These are phyloP conservation scores for Talinum fruticosum DNA, from an alignment of 148 eudicot species.

Conservation along the genomic window DNA sequence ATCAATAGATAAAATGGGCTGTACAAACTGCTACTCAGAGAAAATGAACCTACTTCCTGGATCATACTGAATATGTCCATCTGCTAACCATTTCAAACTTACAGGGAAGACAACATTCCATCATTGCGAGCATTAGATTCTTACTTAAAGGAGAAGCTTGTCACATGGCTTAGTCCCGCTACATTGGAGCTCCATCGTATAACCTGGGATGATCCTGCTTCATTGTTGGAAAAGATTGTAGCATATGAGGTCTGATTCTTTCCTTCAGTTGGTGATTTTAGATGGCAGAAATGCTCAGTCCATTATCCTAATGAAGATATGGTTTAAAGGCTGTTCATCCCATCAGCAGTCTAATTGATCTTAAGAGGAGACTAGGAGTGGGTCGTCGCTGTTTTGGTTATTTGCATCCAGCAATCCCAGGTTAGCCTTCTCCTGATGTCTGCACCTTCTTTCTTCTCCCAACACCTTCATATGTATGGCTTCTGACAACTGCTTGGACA, in stretches of 20 bases:
- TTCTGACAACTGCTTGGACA: neutral
- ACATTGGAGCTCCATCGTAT: constrained; percentile 80
- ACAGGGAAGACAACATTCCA: constrained; percentile 72
- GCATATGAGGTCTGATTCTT: constrained; percentile 68
- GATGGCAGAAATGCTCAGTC: constrained; percentile 12
- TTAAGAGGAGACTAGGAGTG: constrained; percentile 88
- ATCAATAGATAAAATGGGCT: neutral
- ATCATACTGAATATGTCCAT: neutral
- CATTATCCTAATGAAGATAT: constrained; percentile 22
- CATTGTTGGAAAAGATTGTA: constrained; percentile 91
- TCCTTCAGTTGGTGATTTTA: constrained; percentile 16
- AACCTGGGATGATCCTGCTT: constrained; percentile 98
- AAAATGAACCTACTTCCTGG: neutral
- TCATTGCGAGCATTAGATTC: constrained; percentile 86
- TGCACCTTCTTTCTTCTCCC: neutral
- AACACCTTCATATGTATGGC: neutral
- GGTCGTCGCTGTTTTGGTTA: constrained; percentile 98
- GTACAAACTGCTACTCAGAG: neutral
- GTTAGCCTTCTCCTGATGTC: constrained; percentile 38
- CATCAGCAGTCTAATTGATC: constrained; percentile 85
- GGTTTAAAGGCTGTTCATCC: constrained; percentile 94
- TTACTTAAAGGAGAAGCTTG: constrained; percentile 86
- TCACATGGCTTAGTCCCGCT: constrained; percentile 97
- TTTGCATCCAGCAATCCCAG: constrained; percentile 94
- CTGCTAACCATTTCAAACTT: neutral